These are phyloP conservation scores for Neurospora discreta DNA, from an alignment of 495 filamentous ascomycete species.

Conservation along the genomic window DNA sequence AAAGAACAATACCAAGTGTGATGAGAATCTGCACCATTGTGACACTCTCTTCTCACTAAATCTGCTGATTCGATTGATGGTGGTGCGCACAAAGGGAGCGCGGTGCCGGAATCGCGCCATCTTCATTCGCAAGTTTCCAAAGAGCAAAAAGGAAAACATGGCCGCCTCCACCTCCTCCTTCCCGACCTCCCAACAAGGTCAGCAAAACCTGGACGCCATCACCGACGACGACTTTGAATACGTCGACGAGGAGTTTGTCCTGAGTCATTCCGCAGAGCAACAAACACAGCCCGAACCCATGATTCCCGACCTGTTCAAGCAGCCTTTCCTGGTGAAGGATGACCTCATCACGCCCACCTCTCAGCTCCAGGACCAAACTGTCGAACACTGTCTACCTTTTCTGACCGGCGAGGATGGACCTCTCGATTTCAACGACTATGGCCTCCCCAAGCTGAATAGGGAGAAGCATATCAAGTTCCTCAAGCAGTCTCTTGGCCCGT, in stretches of 20 bases:
- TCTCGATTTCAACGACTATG: constrained; percentile 47
- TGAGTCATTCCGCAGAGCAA: not conserved
- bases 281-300: constrained; percentile 13
- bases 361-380: constrained; percentile 52
- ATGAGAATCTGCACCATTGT: not conserved
- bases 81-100: constrained; percentile 6
- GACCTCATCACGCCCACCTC: constrained; percentile 56
- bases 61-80: not conserved
- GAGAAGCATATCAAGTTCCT: constrained; percentile 68
- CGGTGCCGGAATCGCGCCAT: constrained; percentile 4
- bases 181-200: not conserved
- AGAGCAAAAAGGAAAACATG: not conserved
- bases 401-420: constrained; percentile 38
- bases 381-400: constrained; percentile 58
- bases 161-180: not conserved
- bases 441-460: constrained; percentile 62
- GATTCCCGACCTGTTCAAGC: constrained; percentile 56
- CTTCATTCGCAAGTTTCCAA: constrained; percentile 1
- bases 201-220: not conserved
- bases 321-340: constrained; percentile 54
- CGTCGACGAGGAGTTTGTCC: constrained; percentile 14
- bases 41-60: not conserved
- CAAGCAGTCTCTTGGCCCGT: constrained; percentile 47
- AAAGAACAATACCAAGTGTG: constrained; percentile 1
- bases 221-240: constrained; percentile 5